Base-by-base conservation (phyloP, 352 stramenopile genomes). In the Globisporangium cylindrosporum region DNA sequence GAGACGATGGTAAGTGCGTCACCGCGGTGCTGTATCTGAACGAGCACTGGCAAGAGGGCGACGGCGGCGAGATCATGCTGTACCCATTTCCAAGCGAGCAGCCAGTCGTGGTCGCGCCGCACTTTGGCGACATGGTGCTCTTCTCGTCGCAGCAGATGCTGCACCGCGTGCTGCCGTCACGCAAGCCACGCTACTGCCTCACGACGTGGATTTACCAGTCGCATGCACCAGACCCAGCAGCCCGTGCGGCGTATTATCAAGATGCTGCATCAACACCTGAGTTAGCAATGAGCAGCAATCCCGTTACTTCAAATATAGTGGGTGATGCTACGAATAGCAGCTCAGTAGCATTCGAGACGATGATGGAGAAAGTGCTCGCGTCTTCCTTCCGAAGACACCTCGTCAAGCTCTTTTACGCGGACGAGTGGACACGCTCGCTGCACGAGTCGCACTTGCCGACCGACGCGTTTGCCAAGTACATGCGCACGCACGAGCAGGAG, bases 21-120 rank as follows among this genome's bases (percentile, higher is more conserved):
- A 96, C 87, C 1, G 86, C 82, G 4, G 82, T 97, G 57, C 64
- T 96, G 15, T 97, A 96, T 69, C 74, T 97, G 59, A 96, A 95
- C 66, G 84, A 92, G 2, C 22, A 78, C 9, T 97, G 90, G 90
- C n/a, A 70, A 14, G 46, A 76, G 24, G 84, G 77, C 36, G 78
- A 97, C 62, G 86, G 87, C 41, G 90, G 88, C 9, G 90, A 96
- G 64, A 78, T 97, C 51, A 80, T 90, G 58, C 73, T 97, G 43
- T 93, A 90, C 36, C 88, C 89, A 3, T 97, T 96, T 58, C 88
- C 89, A 4, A 65, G 58, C 8, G 73, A 77, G n/a, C 34, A 68
- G 32, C 78, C 73, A 1, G 67, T 90, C 6, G 62, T 80, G 7
- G 66, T 96, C 4, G 67, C 78, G 56, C 86, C 88, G 15, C 70